Evolutionary conservation across 345 rosid species (phyloP).

Genomic region (Cochlearia excelsa): DNA sequence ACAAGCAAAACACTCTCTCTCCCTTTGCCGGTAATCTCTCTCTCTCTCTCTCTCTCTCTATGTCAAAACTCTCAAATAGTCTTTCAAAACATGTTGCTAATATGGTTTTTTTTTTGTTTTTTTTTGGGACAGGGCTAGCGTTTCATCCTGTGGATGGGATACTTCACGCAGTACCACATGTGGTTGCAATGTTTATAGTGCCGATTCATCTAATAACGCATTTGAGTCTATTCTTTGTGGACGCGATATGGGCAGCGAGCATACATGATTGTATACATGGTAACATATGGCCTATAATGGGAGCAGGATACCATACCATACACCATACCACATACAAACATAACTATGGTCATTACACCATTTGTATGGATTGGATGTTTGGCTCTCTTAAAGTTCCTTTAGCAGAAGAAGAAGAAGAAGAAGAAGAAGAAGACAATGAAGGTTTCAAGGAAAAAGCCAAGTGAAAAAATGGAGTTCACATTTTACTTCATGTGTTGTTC

Average conservation of each 20-base stretch:
- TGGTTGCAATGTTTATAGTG: slow-evolving; percentile 57
- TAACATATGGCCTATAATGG: slow-evolving; percentile 83
- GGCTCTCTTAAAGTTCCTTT: slow-evolving; percentile 67
- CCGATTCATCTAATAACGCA: slow-evolving; percentile 72
- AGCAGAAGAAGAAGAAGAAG: slow-evolving; percentile 38
- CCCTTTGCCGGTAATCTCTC: slow-evolving; percentile 64
- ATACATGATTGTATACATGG: slow-evolving; percentile 83
- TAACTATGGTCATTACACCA: slow-evolving; percentile 84
- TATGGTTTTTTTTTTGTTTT: neutral
- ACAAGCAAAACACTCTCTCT: slow-evolving; percentile 89
- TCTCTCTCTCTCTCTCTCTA: neutral
- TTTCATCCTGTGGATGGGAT: slow-evolving; percentile 80
- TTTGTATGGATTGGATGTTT: slow-evolving; percentile 91
- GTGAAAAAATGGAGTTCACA: slow-evolving; percentile 2
- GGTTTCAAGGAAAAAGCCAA: slow-evolving; percentile 19
- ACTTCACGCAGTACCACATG: slow-evolving; percentile 79
- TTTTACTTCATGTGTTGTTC: no score
- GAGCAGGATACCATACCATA: slow-evolving; percentile 93
- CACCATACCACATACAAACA: slow-evolving; percentile 89
- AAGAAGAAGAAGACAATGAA: slow-evolving; percentile 35
- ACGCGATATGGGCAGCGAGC: slow-evolving; percentile 72
- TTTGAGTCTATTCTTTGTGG: slow-evolving; percentile 59
- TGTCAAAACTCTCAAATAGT: no score
- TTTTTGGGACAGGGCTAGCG: slow-evolving; percentile 54
- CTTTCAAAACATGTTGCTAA: no score